Evolutionary conservation across 805 yeast genomes (phyloP).

Genomic region (Candida ovalis): DNA sequence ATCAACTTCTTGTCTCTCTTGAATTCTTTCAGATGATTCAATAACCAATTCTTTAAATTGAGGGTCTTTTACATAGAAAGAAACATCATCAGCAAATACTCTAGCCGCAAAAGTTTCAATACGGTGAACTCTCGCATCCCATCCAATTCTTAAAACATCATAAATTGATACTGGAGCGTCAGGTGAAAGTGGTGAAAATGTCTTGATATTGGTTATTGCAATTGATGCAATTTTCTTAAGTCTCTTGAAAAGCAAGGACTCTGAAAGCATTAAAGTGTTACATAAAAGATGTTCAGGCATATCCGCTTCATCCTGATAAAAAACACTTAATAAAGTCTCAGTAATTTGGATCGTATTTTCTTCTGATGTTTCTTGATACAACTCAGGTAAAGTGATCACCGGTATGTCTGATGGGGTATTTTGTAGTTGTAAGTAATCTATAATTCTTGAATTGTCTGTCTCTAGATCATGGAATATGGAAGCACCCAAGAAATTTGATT

Average conservation of each 20-base stretch:
- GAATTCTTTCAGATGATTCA: conserved; percentile 47
- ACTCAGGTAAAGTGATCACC: conserved; percentile 16
- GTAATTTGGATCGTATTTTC: conserved; percentile 1
- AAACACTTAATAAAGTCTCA: conserved; percentile 48
- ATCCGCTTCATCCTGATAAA: conserved; percentile 58
- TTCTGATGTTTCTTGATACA: not conserved
- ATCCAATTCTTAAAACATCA: conserved; percentile 59
- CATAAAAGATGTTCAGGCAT: conserved; percentile 34
- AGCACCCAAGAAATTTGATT: conserved; percentile 38
- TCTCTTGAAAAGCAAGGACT: conserved; percentile 47
- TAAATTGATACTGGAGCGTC: conserved; percentile 36
- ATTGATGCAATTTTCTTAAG: conserved; percentile 63
- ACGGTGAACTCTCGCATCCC: conserved; percentile 64
- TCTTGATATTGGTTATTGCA: conserved; percentile 33
- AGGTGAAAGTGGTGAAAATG: conserved; percentile 6
- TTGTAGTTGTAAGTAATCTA: conserved; percentile 17
- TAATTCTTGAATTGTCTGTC: conserved; percentile 10
- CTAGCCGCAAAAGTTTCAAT: conserved; percentile 62
- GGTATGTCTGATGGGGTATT: conserved; percentile 16
- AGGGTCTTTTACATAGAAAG: conserved; percentile 31
- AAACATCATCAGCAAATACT: conserved; percentile 49
- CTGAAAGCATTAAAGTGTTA: not conserved
- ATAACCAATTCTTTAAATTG: conserved; percentile 34
- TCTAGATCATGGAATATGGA: conserved; percentile 15
- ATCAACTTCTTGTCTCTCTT: conserved; percentile 65